Evolutionary conservation across 257 asterid species (phyloP).

Genomic region (Nicotiana noctiflora): DNA sequence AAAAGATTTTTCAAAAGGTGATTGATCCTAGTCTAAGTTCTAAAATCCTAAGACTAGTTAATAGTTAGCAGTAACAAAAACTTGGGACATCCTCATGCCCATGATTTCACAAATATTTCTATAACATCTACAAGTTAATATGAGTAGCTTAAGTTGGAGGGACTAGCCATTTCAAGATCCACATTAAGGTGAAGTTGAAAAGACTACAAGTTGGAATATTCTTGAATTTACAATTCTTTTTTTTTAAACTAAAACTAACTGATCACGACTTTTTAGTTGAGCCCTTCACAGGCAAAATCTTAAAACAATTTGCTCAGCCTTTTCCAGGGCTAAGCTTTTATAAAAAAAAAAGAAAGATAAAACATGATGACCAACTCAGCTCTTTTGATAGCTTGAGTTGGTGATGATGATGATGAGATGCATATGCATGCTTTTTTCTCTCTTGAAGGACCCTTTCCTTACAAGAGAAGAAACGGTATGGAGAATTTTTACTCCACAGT

Average conservation of each 20-base stretch:
- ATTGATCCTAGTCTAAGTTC: conserved; percentile 46
- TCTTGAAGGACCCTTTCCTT: conserved; percentile 68
- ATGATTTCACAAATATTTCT: conserved; percentile 23
- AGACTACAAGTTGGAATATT: conserved; percentile 12
- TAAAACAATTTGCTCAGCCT: conserved; percentile 26
- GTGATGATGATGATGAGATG: conserved; percentile 27
- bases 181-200: conserved; percentile 27
- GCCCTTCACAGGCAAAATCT: conserved; percentile 2
- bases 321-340: conserved; percentile 30
- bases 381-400: conserved; percentile 26
- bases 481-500: conserved; percentile 21
- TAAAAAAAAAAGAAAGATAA: neutral
- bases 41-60: conserved; percentile 46
- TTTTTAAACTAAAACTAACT: neutral
- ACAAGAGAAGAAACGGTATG: conserved; percentile 37
- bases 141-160: conserved; percentile 15
- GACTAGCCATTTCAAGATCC: conserved; percentile 27
- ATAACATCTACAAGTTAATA: conserved; percentile 20
- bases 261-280: neutral
- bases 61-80: conserved; percentile 23
- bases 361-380: conserved; percentile 27
- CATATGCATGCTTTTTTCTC: conserved; percentile 48
- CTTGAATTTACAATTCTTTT: neutral
- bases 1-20: conserved; percentile 11
- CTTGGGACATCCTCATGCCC: conserved; percentile 44